These are phyloP conservation scores for Arbutus unedo DNA, from an alignment of 148 eudicot species.

Conservation along the genomic window DNA sequence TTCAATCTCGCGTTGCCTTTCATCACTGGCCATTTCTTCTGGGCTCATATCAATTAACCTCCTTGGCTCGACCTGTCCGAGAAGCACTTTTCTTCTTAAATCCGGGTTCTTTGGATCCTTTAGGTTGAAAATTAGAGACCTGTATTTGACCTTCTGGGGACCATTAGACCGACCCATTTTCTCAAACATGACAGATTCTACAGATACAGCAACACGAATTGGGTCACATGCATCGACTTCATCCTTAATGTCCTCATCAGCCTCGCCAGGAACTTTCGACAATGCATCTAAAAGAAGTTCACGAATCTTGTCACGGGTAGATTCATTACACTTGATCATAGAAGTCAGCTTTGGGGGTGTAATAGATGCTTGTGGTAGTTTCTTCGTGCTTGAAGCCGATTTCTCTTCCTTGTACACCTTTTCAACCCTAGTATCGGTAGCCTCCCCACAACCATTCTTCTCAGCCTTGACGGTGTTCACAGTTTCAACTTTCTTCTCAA, in stretches of 20 bases:
- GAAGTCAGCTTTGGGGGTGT: slow-evolving; percentile 55
- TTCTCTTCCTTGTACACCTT: slow-evolving; percentile 35
- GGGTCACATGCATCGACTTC: slow-evolving; percentile 55
- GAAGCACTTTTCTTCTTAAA: slow-evolving; percentile 58
- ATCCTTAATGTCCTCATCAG: slow-evolving; percentile 37
- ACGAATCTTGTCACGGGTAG: slow-evolving; percentile 47
- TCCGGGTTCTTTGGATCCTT: slow-evolving; percentile 60
- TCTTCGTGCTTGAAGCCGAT: slow-evolving; percentile 23
- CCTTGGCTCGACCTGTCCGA: slow-evolving; percentile 50
- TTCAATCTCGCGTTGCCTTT: slow-evolving; percentile 46
- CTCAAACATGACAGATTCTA: slow-evolving; percentile 64
- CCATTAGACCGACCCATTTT: slow-evolving; percentile 62
- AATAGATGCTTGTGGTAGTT: slow-evolving; percentile 23
- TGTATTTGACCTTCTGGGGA: slow-evolving; percentile 53
- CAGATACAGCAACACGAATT: slow-evolving; percentile 50
- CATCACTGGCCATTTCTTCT: slow-evolving; percentile 66
- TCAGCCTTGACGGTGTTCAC: slow-evolving; percentile 11
- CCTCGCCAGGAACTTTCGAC: slow-evolving; percentile 45
- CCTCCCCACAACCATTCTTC: slow-evolving; percentile 11
- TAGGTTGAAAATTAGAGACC: slow-evolving; percentile 59
- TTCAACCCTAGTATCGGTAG: slow-evolving; percentile 36
- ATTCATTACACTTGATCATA: slow-evolving; percentile 51
- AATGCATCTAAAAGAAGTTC: slow-evolving; percentile 53
- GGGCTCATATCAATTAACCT: slow-evolving; percentile 37
- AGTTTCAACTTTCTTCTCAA: slow-evolving; percentile 13